Evolutionary conservation across 306 rosid genomes (phyloP).

Genomic region (Cajanus cajan): DNA sequence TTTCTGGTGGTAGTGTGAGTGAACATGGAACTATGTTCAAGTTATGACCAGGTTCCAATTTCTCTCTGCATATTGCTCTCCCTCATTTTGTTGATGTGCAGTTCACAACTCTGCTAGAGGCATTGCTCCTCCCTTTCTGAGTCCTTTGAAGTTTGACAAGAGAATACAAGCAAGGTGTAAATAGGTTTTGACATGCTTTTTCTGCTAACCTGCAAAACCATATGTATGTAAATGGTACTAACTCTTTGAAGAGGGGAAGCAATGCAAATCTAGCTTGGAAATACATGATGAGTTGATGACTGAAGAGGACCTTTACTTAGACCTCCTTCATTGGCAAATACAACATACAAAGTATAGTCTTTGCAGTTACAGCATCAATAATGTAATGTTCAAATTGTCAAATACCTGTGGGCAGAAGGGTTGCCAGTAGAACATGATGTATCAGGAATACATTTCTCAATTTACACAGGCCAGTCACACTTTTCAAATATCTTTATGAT

Average conservation of each 20-base stretch:
- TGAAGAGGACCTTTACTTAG: slow-evolving; percentile 8
- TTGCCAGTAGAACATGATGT: neutral
- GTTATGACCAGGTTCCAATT: slow-evolving; percentile 43
- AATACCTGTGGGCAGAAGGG: neutral
- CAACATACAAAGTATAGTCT: neutral
- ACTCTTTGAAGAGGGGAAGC: slow-evolving; percentile 24
- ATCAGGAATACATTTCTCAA: neutral
- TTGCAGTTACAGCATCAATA: neutral
- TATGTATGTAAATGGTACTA: slow-evolving; percentile 12
- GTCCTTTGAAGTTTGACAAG: slow-evolving; percentile 29
- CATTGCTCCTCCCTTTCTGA: neutral
- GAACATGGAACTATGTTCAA: slow-evolving; percentile 62
- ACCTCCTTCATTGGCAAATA: neutral
- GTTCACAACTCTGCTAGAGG: slow-evolving; percentile 16
- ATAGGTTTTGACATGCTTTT: slow-evolving; percentile 25
- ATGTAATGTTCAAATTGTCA: slow-evolving; percentile 8
- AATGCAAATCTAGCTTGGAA: slow-evolving; percentile 31
- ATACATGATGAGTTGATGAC: slow-evolving; percentile 4
- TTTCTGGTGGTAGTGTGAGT: slow-evolving; percentile 78
- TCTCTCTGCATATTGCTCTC: slow-evolving; percentile 11
- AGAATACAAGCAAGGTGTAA: slow-evolving; percentile 39
- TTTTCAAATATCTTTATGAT: neutral
- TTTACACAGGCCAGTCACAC: neutral
- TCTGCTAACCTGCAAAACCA: slow-evolving; percentile 26
- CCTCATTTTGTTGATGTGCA: slow-evolving; percentile 12